Percentiles rank a stretch among this genome's conserved stretches.
phyloP scores from a whole-genome alignment of 73 alveolate genomes.

The Loxodes magnus region DNA sequence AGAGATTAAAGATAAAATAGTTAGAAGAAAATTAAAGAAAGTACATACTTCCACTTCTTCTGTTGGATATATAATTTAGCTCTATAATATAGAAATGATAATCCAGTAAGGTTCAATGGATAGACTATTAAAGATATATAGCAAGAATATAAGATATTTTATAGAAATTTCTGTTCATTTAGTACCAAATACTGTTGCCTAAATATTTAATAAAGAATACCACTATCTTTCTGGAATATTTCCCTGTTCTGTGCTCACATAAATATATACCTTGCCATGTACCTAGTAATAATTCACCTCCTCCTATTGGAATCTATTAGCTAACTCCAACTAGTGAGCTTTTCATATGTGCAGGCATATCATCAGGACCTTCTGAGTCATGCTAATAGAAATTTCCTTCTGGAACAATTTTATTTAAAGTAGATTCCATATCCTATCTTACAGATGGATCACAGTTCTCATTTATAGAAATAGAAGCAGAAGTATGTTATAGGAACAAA shows the following conservation, averaged over 20 bases:
- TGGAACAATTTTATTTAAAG: conserved; percentile 60
- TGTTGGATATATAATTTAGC: too few relatives aligned
- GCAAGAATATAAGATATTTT: too few relatives aligned
- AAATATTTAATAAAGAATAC: too few relatives aligned
- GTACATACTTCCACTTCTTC: too few relatives aligned
- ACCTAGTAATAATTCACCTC: conserved; percentile 58
- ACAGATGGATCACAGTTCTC: conserved; percentile 69
- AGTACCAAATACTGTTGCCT: too few relatives aligned
- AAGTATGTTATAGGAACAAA: conserved; percentile 57
- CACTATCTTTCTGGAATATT: too few relatives aligned
- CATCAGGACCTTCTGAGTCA: conserved; percentile 73
- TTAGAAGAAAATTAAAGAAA: too few relatives aligned
- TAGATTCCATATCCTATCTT: conserved; percentile 54
- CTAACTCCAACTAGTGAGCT: conserved; percentile 59
- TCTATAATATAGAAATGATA: too few relatives aligned
- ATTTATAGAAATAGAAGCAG: conserved; percentile 55
- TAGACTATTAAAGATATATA: too few relatives aligned
- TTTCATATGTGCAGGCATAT: conserved; percentile 77
- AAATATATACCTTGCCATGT: conserved; percentile 81
- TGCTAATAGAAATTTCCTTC: conserved; percentile 52
- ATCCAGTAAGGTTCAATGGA: too few relatives aligned
- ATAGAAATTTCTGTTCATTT: too few relatives aligned
- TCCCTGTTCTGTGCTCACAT: conserved; percentile 64
- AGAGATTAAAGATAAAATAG: too few relatives aligned
- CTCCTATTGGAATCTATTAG: conserved; percentile 53